Evolutionary conservation across 352 stramenopile species (phyloP).

Genomic region (Phytophthora tentaculata): DNA sequence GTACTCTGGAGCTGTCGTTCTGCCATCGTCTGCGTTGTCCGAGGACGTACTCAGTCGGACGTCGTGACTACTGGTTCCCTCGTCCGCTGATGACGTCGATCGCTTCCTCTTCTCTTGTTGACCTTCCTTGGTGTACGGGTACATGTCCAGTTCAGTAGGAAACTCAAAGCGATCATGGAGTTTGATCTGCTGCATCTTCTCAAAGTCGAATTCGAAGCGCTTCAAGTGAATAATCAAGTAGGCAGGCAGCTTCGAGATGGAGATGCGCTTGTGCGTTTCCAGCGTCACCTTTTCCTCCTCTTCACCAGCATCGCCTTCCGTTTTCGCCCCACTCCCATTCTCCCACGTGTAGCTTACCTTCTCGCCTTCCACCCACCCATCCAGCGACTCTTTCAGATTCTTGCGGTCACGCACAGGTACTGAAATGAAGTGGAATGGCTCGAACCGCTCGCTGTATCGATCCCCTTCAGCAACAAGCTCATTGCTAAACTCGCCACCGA

Average conservation of each 20-base stretch:
- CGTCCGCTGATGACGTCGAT: slow-evolving; percentile 29
- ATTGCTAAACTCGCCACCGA: slow-evolving; percentile 93
- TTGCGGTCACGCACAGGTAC: slow-evolving; percentile 89
- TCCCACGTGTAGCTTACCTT: slow-evolving; percentile 93
- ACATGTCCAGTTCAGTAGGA: slow-evolving; percentile 89
- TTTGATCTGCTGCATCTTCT: slow-evolving; percentile 94
- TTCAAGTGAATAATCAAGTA: slow-evolving; percentile 95
- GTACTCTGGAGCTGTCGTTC: slow-evolving; percentile 71
- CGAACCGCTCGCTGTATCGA: slow-evolving; percentile 87
- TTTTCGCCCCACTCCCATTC: slow-evolving; percentile 34
- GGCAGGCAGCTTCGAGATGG: slow-evolving; percentile 87
- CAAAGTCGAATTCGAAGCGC: slow-evolving; percentile 96
- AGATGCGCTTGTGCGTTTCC: slow-evolving; percentile 91
- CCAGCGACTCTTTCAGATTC: slow-evolving; percentile 86
- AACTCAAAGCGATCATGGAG: slow-evolving; percentile 96
- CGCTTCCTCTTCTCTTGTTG: slow-evolving; percentile 68
- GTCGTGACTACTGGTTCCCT: slow-evolving; percentile 27
- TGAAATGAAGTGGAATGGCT: slow-evolving; percentile 93
- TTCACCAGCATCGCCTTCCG: slow-evolving; percentile 25
- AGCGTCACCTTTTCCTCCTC: slow-evolving; percentile 79
- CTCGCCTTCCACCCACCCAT: slow-evolving; percentile 90
- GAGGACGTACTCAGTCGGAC: slow-evolving; percentile 36
- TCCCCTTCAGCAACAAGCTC: slow-evolving; percentile 90
- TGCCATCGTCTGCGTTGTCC: slow-evolving; percentile 24
- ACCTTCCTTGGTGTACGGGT: slow-evolving; percentile 88